phyloP scores from a whole-genome alignment of 108 stramenopile genomes.

The Skeletonema costatum region DNA sequence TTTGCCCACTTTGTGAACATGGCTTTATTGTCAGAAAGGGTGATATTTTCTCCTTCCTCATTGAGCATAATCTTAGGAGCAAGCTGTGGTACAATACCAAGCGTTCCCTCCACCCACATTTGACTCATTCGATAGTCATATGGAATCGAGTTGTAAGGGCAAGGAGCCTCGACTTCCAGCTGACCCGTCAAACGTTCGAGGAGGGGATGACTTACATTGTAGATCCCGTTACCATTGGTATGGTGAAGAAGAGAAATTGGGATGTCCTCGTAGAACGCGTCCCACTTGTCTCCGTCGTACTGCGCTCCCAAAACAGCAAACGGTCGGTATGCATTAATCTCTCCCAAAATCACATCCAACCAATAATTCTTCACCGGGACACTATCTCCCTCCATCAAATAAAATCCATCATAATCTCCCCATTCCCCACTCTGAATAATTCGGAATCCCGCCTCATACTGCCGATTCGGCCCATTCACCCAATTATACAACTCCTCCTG shows the following conservation, averaged over 20 bases:
- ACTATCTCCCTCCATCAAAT: conserved; percentile 73
- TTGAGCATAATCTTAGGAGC: conserved; percentile 70
- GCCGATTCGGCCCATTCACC: conserved; percentile 80
- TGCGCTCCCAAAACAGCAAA: conserved; percentile 73
- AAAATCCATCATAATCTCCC: conserved; percentile 70
- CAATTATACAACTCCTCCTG: conserved; percentile 66
- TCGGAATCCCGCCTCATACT: conserved; percentile 70
- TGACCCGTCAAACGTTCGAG: conserved; percentile 61
- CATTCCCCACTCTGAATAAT: conserved; percentile 67
- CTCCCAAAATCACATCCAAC: conserved; percentile 64
- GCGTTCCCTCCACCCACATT: conserved; percentile 70
- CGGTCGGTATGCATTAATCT: conserved; percentile 49
- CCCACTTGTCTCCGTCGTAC: conserved; percentile 67
- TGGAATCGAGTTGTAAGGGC: conserved; percentile 67
- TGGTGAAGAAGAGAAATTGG: conserved; percentile 65
- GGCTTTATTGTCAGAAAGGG: conserved; percentile 53
- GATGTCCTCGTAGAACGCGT: conserved; percentile 68
- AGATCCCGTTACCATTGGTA: conserved; percentile 79
- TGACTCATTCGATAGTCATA: conserved; percentile 73
- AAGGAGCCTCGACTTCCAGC: conserved; percentile 62
- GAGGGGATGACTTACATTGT: conserved; percentile 68
- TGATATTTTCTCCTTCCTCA: conserved; percentile 69
- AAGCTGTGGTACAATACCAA: conserved; percentile 52
- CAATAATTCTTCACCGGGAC: conserved; percentile 66
- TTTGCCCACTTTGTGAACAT: conserved; percentile 63